Conservation (phyloP, 768 basidiomycete genomes). For the Tephrocybe rancida region DNA sequence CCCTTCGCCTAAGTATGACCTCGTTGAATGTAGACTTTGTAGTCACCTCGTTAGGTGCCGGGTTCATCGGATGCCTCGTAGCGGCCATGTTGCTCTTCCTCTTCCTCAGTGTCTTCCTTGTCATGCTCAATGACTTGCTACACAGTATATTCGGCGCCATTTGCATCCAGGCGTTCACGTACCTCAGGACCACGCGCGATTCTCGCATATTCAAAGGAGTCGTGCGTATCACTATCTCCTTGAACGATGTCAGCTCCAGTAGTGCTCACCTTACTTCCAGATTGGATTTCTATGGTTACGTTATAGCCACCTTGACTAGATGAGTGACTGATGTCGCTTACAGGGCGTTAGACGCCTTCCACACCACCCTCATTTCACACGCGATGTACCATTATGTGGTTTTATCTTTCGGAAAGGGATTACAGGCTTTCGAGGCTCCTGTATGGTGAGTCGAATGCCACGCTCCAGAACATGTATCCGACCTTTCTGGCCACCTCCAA, state of each 20-base stretch:
- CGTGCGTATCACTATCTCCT: background rate
- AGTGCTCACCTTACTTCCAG: too few species aligned
- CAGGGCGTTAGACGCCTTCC: background rate
- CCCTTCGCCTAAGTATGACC: too few species aligned
- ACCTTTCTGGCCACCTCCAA: background rate
- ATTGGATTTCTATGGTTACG: background rate
- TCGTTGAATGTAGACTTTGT: background rate
- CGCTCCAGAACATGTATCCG: background rate
- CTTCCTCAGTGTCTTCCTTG: background rate
- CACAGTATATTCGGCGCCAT: background rate
- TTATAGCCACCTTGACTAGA: background rate
- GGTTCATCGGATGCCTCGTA: background rate
- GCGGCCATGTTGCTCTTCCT: background rate
- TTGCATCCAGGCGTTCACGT: background rate
- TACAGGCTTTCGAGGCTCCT: background rate
- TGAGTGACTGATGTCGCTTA: background rate
- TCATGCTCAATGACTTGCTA: background rate
- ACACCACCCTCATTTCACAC: background rate
- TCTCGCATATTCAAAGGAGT: background rate
- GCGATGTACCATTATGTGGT: background rate
- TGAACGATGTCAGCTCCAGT: too few species aligned
- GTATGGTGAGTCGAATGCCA: background rate
- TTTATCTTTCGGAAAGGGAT: background rate
- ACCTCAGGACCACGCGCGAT: background rate
- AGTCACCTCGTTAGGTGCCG: background rate